Conservation (phyloP, 345 rosid genomes). For the Dipteronia dyeriana region DNA sequence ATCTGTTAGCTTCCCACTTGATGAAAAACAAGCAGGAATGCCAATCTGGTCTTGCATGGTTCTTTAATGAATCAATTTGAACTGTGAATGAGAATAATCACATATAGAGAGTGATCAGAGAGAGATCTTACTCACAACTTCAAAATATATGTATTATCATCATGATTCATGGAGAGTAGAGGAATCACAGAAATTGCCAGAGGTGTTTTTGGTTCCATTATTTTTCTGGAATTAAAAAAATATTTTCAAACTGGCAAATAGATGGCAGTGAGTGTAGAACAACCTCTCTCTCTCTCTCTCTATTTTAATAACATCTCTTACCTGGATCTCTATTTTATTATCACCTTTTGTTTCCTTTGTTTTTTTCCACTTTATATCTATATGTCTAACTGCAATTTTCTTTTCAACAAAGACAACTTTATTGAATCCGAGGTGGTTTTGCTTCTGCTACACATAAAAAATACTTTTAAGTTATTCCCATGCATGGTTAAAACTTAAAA, state of each 20-base stretch:
- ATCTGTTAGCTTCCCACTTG: constrained; percentile 47
- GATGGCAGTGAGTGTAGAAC: constrained; percentile 45
- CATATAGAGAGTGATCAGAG: constrained; percentile 2
- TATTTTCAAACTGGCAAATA: constrained; percentile 42
- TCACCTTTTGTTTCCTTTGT: constrained; percentile 14
- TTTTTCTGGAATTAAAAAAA: constrained; percentile 20
- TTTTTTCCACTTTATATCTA: neutral
- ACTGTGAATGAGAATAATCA: neutral
- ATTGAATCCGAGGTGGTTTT: constrained; percentile 42
- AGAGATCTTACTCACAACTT: constrained; percentile 25
- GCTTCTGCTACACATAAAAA: constrained; percentile 21
- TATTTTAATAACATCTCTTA: constrained; percentile 18
- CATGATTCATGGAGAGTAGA: too few relatives aligned
- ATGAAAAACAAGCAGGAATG: constrained; percentile 65
- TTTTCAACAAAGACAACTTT: constrained; percentile 28
- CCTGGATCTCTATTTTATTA: constrained; percentile 24
- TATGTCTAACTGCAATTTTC: neutral
- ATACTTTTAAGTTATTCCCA: constrained; percentile 23
- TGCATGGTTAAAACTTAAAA: constrained; percentile 53
- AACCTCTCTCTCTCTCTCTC: neutral
- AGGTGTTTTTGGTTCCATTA: constrained; percentile 44
- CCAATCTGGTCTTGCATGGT: constrained; percentile 59
- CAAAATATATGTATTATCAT: too few relatives aligned
- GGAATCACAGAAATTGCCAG: constrained; percentile 65
- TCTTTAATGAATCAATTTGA: neutral